Base-by-base conservation (phyloP, 176 grass and related monocot species). In the Hordeum marinum region DNA sequence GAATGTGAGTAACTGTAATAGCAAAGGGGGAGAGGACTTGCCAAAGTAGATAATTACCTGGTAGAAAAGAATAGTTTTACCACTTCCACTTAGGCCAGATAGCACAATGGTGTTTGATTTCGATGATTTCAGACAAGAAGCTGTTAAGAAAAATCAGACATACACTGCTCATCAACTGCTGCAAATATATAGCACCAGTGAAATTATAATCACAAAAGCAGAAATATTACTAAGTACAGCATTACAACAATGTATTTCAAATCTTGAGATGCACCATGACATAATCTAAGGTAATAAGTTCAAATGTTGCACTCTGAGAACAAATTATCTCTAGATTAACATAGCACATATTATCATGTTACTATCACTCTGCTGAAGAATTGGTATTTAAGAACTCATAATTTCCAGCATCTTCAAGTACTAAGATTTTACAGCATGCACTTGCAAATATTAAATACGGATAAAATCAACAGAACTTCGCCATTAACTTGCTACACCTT, bases 41-140 rank as follows among this genome's bases (percentile, higher is more conserved):
- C 71, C n/a, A 25, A 46, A 85, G 37, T 45, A 65, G 26, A 27
- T 4, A 83, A 62, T 62, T 91, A 96, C 96, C 90, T 99, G 96
- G 69, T 94, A 96, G 80, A 96, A 99, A 27, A 99, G 91, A 65
- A 92, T 75, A 63, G 96, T 96, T 91, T 99, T 99, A n/a, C 96
- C 96, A 82, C 96, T 89, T 55, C 93, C 93, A 86, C 57, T 94
- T 39, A 99, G 86, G 75, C 96, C 93, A 52, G 91, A 92, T 78
- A 99, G 86, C 79, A 92, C 70, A 35, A 99, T 86, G 29, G 96
- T 96, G 39, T 92, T 96, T 13, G 88, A 69, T 83, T 99, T 96
- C 0, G 93, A 92, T 59, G 87, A 86, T 86, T 88, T 92, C 57
- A 94, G 50, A 21, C 86, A 86, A 81, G 81, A 93, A 64, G 88